Percentiles rank a stretch among this genome's conserved stretches.
These are phyloP conservation scores for Knoxia roxburghii DNA, from an alignment of 257 asterid species.

Conservation along the genomic window DNA sequence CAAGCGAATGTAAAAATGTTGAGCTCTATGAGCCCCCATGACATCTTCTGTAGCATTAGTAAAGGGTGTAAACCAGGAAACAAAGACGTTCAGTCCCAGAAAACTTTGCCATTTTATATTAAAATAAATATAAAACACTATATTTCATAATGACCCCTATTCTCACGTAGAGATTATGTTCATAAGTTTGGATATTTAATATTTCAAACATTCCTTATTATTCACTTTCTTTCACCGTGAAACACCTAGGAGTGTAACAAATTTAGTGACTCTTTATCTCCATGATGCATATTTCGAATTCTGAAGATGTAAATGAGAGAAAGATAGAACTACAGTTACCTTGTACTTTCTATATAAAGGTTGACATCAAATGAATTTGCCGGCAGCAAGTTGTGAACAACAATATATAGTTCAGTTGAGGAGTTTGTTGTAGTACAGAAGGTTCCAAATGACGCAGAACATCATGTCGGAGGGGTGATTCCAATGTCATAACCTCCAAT, in stretches of 20 bases:
- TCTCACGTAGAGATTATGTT: too few relatives aligned
- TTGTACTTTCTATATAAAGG: slow-evolving; percentile 36
- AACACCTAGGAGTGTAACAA: too few relatives aligned
- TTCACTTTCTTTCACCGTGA: too few relatives aligned
- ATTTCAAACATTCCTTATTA: too few relatives aligned
- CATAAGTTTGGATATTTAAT: too few relatives aligned
- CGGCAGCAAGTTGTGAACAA: slow-evolving; percentile 39
- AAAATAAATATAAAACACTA: too few relatives aligned
- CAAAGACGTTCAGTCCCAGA: slow-evolving; percentile 44
- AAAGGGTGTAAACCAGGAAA: slow-evolving; percentile 32
- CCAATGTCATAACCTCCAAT: slow-evolving; percentile 44
- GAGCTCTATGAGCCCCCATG: slow-evolving; percentile 41
- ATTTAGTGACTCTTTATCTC: background rate
- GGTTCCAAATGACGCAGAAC: slow-evolving; percentile 22
- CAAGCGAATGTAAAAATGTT: slow-evolving; percentile 51
- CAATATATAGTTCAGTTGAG: slow-evolving; percentile 40
- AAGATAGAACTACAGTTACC: slow-evolving; percentile 17
- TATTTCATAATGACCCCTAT: too few relatives aligned
- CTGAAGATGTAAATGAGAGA: background rate
- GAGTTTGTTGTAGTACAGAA: slow-evolving; percentile 35
- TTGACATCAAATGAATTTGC: slow-evolving; percentile 39
- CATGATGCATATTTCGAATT: background rate
- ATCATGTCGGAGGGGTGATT: slow-evolving; percentile 38
- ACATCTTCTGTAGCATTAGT: slow-evolving; percentile 37
- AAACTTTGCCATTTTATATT: too few relatives aligned